phyloP scores from a whole-genome alignment of 345 rosid species.

The Eutrema japonicum region DNA sequence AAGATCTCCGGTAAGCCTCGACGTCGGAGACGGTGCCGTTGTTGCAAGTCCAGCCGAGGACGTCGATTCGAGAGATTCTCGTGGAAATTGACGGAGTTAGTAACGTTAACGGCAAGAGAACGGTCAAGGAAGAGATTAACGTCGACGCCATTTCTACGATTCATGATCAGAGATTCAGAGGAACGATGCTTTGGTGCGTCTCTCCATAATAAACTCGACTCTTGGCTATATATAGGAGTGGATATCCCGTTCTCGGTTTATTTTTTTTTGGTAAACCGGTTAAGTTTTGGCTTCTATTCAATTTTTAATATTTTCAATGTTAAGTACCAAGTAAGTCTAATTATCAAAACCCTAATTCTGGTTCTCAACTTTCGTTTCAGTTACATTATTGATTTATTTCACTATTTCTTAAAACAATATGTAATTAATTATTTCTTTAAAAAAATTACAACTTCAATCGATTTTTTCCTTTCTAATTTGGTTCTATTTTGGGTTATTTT shows the following conservation, averaged over 20 bases:
- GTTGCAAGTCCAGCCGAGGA: constrained; percentile 46
- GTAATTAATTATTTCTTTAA: neutral
- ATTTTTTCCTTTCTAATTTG: too few species aligned
- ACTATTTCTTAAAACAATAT: neutral
- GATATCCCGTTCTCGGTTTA: neutral
- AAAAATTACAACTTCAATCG: too few species aligned
- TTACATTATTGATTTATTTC: too few species aligned
- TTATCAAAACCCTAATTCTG: too few species aligned
- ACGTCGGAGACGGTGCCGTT: constrained; percentile 33
- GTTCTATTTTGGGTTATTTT: too few species aligned
- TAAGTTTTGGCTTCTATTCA: neutral
- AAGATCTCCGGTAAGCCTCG: constrained; percentile 41
- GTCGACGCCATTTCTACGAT: constrained; percentile 24
- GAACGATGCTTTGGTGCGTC: constrained; percentile 9
- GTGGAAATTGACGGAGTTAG: constrained; percentile 17
- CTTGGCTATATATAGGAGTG: constrained; percentile 7
- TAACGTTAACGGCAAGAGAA: constrained; percentile 19
- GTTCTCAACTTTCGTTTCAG: too few species aligned
- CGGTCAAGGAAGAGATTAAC: constrained; percentile 27
- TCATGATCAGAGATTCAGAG: constrained; percentile 27
- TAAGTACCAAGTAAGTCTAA: too few species aligned
- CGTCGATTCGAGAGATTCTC: constrained; percentile 36
- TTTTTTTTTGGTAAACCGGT: neutral
- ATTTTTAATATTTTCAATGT: neutral
- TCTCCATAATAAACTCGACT: constrained; percentile 10